Base-by-base conservation (phyloP, 2,329 filamentous ascomycete genomes). In the Aspergillus flavus region DNA sequence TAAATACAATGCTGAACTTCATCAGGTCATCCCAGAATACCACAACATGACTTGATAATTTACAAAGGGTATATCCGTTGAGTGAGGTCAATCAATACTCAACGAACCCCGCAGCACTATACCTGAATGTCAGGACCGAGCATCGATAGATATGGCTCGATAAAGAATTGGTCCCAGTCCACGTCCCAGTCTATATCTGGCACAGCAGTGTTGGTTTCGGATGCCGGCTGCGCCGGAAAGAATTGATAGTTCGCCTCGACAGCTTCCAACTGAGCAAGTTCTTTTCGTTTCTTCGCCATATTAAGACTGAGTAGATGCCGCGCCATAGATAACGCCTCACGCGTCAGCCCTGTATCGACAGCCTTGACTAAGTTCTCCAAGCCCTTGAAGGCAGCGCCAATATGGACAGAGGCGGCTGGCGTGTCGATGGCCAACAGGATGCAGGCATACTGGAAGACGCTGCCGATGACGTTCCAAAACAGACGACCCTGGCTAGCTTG, bases 391-490 rank as follows among this genome's bases (percentile, higher is more conserved):
- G 72, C 71, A 11, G 58, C 14, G 5, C 5, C 21, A 6, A 74
- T 68, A 32, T 74, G 67, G 0, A 11, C 56, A 3, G 66, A 70
- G 4, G 72, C 53, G 0, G 59, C 53, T 12, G 71, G 68, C 4
- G 67, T 71, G 59, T 75, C 72, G 0, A 74, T 73, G 11, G 73
- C 72, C 52, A 75, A 62, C 58, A 75, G 16, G 26, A 74, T 59
- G 14, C 71, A 75, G 14, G 67, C n/a, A 64, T 74, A 75, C 36
- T 75, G 73, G 57, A 75, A 74, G 41, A 74, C 72, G 41, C 73
- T 73, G 46, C 73, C 72, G 4, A 75, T 74, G 32, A 71, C 68
- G 11, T 75, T 75, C 73, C 73, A 75, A 4, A 75, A 66, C 4
- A 75, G 46, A 63, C 43, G 65, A 16, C 73, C 73, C 26, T 74